These are phyloP conservation scores for Metarhizium brunneum DNA, from an alignment of 2,329 filamentous ascomycete species.

Conservation along the genomic window DNA sequence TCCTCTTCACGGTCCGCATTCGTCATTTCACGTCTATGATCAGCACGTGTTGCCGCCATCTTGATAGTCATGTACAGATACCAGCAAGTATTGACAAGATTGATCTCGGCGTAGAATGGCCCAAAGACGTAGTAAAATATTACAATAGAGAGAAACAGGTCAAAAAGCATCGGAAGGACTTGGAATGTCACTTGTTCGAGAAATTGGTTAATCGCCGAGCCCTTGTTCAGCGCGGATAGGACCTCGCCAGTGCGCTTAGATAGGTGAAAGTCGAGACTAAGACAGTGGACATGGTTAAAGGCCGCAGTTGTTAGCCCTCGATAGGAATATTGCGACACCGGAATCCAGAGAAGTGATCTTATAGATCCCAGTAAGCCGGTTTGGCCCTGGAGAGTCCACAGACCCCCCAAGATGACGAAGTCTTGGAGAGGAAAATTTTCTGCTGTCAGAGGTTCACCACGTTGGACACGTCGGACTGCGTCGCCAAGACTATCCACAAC, in stretches of 20 bases:
- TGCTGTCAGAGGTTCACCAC: slow-evolving; percentile 22
- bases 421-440: slow-evolving; percentile 26
- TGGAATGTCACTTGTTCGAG: slow-evolving; percentile 95
- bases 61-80: slow-evolving; percentile 96
- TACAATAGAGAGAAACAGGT: slow-evolving; percentile 74
- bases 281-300: slow-evolving; percentile 92
- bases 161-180: slow-evolving; percentile 88
- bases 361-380: slow-evolving; percentile 80
- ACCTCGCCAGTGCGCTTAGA: slow-evolving; percentile 96
- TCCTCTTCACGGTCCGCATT: slow-evolving; percentile 93
- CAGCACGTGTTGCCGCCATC: slow-evolving; percentile 86
- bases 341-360: slow-evolving; percentile 85
- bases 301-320: slow-evolving; percentile 87
- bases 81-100: slow-evolving; percentile 84
- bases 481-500: slow-evolving; percentile 67
- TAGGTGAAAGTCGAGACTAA: slow-evolving; percentile 93
- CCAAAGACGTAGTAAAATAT: slow-evolving; percentile 54
- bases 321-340: slow-evolving; percentile 94
- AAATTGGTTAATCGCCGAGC: slow-evolving; percentile 91
- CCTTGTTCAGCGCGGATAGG: slow-evolving; percentile 89
- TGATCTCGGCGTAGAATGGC: slow-evolving; percentile 80
- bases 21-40: slow-evolving; percentile 86
- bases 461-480: slow-evolving; percentile 38
- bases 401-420: slow-evolving; percentile 38
- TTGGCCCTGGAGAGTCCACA: slow-evolving; percentile 82